Evolutionary conservation across 768 basidiomycete species (phyloP).

Genomic region (Paxillus involutus): DNA sequence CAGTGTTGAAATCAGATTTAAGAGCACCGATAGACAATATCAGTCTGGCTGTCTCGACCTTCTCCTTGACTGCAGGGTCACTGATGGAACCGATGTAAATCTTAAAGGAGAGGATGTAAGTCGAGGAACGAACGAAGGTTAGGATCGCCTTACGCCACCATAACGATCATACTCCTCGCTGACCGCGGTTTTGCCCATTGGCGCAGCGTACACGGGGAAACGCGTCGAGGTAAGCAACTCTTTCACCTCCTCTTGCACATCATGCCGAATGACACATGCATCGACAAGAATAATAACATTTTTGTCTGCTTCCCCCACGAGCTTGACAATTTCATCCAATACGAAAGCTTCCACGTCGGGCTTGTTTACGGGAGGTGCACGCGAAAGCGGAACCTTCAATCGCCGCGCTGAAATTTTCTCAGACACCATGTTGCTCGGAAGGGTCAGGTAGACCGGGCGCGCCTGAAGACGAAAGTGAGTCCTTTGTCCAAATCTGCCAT

Average conservation of each 20-base stretch:
- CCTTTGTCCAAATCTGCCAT: background rate
- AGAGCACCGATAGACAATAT: slow-evolving; percentile 72
- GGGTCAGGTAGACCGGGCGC: slow-evolving; percentile 83
- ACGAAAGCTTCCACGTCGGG: slow-evolving; percentile 64
- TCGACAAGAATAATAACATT: slow-evolving; percentile 79
- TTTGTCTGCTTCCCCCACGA: slow-evolving; percentile 54
- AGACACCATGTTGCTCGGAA: slow-evolving; percentile 82
- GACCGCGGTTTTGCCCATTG: slow-evolving; percentile 83
- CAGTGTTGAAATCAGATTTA: slow-evolving; percentile 85
- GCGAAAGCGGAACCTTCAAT: slow-evolving; percentile 58
- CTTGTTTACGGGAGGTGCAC: slow-evolving; percentile 51
- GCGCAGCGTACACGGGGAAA: slow-evolving; percentile 72
- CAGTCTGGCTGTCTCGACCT: slow-evolving; percentile 73
- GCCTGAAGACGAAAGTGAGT: slow-evolving; percentile 41
- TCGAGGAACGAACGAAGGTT: background rate
- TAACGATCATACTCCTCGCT: slow-evolving; percentile 70
- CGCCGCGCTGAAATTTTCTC: slow-evolving; percentile 63
- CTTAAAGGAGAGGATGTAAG: slow-evolving; percentile 33
- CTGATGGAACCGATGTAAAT: slow-evolving; percentile 77
- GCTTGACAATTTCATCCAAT: slow-evolving; percentile 66
- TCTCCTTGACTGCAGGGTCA: slow-evolving; percentile 63
- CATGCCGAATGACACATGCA: slow-evolving; percentile 76
- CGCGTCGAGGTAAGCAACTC: slow-evolving; percentile 64
- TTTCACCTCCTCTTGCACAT: slow-evolving; percentile 58
- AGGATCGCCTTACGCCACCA: slow-evolving; percentile 62